Evolutionary conservation across 176 grass and related monocot genomes (phyloP), one percentile per base, ranked within the genome.

Genomic region (Chrysopogon serrulatus): DNA sequence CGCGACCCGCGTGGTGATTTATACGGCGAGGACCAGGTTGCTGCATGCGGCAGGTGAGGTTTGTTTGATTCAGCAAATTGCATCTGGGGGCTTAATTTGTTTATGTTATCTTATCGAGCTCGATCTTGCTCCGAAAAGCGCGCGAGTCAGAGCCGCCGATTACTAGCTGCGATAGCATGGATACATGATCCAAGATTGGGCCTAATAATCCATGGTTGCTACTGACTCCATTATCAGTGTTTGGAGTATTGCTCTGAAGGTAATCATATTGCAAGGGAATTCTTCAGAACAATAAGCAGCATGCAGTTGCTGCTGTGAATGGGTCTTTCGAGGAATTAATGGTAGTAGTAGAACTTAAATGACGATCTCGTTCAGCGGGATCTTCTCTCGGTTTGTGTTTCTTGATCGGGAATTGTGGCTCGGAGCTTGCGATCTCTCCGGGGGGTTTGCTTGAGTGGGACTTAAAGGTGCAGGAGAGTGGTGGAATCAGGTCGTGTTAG

Each of bases 331-430:
- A 47, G 14, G 41, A 15, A 48, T 18, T 12, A 21, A 23, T 15
- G 67, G 30, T 40, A 57, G 27, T n/a, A 16, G 11, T 6, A 5
- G 15, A 47, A 65, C 41, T 31, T 76, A 24, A 49, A 74, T 71
- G 73, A 9, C 41, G 72, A 53, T 43, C 83, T 85, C 47, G 64
- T 43, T 19, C 18, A 13, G 47, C 45, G 48, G 10, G 76, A 42
- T 1, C 19, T 42, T 4, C 68, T 80, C 56, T 80, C 24, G 76
- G 15, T 41, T 21, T 56, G 33, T 65, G 72, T 24, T 76, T 41
- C 72, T 65, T 47, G 74, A 86, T 74, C 43, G 43, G n/a, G 84
- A 59, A 80, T 86, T 57, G 68, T 31, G 56, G 68, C 40, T 73
- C 42, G 75, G 67, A 39, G 53, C 28, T 10, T 34, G 84, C 8